Base-by-base conservation (phyloP, 257 asterid genomes). In the Avicennia marina region DNA sequence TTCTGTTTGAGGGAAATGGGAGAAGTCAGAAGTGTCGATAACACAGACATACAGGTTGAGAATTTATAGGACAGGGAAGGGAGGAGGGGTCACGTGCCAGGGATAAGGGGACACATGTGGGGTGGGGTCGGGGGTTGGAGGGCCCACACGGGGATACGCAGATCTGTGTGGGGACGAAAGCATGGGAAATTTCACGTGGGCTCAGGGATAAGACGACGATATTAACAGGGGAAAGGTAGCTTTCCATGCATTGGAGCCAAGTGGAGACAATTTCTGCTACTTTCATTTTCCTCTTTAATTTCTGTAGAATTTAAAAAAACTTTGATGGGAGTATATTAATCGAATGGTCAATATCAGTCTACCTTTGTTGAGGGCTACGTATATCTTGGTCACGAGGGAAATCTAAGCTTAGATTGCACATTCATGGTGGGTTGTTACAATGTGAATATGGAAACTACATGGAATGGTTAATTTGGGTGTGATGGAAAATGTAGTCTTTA, bases 31-130 rank as follows among this genome's bases (percentile, higher is more conserved):
- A 18, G 74, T 74, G 86, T 77, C 76, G 42, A 63, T 73, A 72
- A 74, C 25, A 69, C 80, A 68, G 65, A 71, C 56, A 64, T n/a
- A 62, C 80, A 68, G 70, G 75, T 64, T 65, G 67, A 62, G 77
- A 34, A 80, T 78, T 74, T 84, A 81, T 81, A 84, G 70, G 79
- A 65, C 78, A 63, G 18, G 59, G 8, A 7, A n/a, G 11, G 25
- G 21, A 45, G 13, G 41, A 12, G 10, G 32, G n/a, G 31, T 61
- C 81, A 73, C 85, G 84, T 76, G 86, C 59, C 70, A 69, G 75
- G 73, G 76, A 22, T 41, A 74, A 53, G 61, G 67, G 24, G n/a
- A 43, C 78, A 64, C 88, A 78, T 82, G 87, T 77, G 87, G 40
- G 49, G 21, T n/a, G n/a, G 11, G 58, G 27, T 25, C 39, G 68